Evolutionary conservation across 495 filamentous ascomycete genomes (phyloP).

Genomic region (Aspergillus bridgeri): DNA sequence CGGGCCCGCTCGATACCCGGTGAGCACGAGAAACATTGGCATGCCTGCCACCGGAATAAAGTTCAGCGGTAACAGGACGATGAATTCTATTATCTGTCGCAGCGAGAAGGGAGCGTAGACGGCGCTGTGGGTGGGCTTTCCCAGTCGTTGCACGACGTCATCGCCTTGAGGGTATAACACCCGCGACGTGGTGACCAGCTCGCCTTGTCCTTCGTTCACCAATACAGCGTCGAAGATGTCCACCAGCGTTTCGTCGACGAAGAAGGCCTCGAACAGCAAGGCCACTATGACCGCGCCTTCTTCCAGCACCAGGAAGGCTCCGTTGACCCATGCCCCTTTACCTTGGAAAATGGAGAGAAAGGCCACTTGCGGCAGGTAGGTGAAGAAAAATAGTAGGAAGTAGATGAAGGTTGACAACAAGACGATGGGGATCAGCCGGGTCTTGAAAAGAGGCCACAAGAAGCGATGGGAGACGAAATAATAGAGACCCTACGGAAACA

Average conservation of each 20-base stretch:
- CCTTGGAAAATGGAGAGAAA: conserved; percentile 64
- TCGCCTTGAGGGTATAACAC: conserved; percentile 51
- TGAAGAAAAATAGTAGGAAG: conserved; percentile 57
- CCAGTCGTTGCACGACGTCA: conserved; percentile 53
- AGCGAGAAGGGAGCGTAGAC: conserved; percentile 66
- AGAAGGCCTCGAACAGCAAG: conserved; percentile 63
- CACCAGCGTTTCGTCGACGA: conserved; percentile 65
- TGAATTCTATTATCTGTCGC: conserved; percentile 72
- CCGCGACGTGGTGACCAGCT: conserved; percentile 52
- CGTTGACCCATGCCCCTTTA: conserved; percentile 57
- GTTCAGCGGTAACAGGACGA: conserved; percentile 65
- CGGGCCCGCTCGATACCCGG: conserved; percentile 62
- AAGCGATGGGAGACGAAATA: conserved; percentile 59
- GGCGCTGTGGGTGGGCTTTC: conserved; percentile 54
- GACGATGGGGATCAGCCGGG: conserved; percentile 55
- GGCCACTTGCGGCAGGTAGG: conserved; percentile 59
- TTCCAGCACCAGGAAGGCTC: conserved; percentile 61
- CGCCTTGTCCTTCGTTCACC: conserved; percentile 55
- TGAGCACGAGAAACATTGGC: conserved; percentile 60
- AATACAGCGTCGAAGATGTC: conserved; percentile 66
- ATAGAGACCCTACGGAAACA: conserved; percentile 48
- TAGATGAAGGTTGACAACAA: conserved; percentile 60
- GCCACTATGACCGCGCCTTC: conserved; percentile 61
- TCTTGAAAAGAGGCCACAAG: conserved; percentile 59
- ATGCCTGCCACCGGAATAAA: conserved; percentile 62